Conservation (phyloP, 352 stramenopile genomes). For the Pythium monospermum region DNA sequence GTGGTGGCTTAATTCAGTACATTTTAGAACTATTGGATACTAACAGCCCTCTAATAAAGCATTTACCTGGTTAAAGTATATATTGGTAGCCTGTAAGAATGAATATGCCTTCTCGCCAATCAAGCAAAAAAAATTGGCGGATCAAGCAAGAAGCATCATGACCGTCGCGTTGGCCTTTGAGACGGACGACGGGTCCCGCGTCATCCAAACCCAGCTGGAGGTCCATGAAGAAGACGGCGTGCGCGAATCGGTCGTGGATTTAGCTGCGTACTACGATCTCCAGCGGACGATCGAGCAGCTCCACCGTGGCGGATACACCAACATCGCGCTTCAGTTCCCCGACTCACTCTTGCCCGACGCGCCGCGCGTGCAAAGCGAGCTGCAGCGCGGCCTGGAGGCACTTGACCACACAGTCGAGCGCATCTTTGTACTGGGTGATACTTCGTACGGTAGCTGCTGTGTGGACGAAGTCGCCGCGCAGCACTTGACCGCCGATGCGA, state of each 20-base stretch:
- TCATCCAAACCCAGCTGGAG: conserved; percentile 59
- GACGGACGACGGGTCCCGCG: conserved; percentile 74
- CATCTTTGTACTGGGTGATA: conserved; percentile 95
- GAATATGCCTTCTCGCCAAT: too few relatives aligned
- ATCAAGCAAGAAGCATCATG: conserved; percentile 24
- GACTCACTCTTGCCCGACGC: conserved; percentile 91
- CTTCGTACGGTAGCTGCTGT: conserved; percentile 94
- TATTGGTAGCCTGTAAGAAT: too few relatives aligned
- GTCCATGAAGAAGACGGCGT: conserved; percentile 51
- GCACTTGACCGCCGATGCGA: conserved; percentile 90
- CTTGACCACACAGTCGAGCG: conserved; percentile 43
- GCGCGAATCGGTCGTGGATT: conserved; percentile 29
- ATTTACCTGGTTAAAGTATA: too few relatives aligned
- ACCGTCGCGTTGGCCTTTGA: conserved; percentile 76
- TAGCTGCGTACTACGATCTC: conserved; percentile 64
- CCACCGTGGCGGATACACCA: conserved; percentile 43
- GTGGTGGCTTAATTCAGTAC: too few relatives aligned
- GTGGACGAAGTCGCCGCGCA: conserved; percentile 94
- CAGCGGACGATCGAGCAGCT: conserved; percentile 59
- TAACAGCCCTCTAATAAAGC: too few relatives aligned
- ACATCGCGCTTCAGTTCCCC: conserved; percentile 94
- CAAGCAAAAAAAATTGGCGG: too few relatives aligned
- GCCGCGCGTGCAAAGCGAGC: conserved; percentile 74
- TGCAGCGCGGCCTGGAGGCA: conserved; percentile 36
- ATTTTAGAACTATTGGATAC: too few relatives aligned